Evolutionary conservation across 163 green algal species (phyloP), one percentile per base, ranked within the genome.

Genomic region (Volvox carteri): DNA sequence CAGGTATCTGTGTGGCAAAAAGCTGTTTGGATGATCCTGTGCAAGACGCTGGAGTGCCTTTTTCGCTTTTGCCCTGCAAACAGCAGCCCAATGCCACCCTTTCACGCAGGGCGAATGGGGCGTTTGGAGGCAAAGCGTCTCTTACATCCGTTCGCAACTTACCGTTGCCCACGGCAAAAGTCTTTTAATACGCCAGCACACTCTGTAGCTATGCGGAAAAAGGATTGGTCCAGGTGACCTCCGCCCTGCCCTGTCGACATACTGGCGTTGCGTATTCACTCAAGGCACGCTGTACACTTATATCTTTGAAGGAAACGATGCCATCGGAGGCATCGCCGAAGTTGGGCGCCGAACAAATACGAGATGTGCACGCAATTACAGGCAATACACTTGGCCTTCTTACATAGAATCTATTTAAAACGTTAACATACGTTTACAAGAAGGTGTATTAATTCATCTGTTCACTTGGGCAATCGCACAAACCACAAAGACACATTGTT

Each of bases 31-130:
- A 44, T 93, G 87, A 28, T 94, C 90, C 46, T 92, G 86, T 11
- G 81, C 78, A 0, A 94, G 84, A 76, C 91, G 84, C 44, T 93
- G 92, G 0, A 96, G 90, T 3, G 92, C 87, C 79, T 93, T 92
- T 72, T 95, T 95, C 5, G 94, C 94, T 75, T 95, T 95, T 35
- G 90, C 60, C 87, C 94, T 96, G 90, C 83, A 72, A 8, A 81
- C 28, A 28, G 42, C 73, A 80, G 1, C 28, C 8, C 8, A 75
- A 46, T 9, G 30, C 65, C 30, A 41, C n/a, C 62, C 23, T 12
- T 75, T 46, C 65, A 75, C 16, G 30, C 30, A n/a, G 65, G 30
- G 60, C 60, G 9, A 44, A 46, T 21, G 4, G 65, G 65, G 33
- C 65, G 65, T 48, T 42, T 42, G 35, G 65, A 39, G 7, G 3